These are phyloP conservation scores for Mycena albidolilacea DNA, from an alignment of 768 basidiomycete species.

Conservation along the genomic window DNA sequence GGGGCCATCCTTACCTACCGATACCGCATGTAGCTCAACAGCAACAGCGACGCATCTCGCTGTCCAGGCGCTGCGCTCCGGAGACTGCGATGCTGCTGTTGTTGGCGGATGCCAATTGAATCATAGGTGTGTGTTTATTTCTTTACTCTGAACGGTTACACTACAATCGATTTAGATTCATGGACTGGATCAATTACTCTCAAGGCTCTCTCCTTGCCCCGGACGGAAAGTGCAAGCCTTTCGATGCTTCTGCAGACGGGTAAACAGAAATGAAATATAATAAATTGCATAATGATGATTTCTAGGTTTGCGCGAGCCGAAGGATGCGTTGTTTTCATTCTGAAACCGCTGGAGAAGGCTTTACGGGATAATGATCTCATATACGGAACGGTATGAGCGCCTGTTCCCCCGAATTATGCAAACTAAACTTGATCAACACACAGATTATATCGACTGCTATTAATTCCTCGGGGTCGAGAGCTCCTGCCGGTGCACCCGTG, in stretches of 20 bases:
- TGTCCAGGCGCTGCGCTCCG: not conserved
- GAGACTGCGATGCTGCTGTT: not conserved
- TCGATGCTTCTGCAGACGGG: not conserved
- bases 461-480: not conserved
- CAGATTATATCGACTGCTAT: not conserved
- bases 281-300: not conserved
- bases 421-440: too few species aligned
- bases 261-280: not conserved
- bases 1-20: not conserved
- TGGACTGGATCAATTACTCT: too few species aligned
- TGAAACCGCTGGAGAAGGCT: not conserved
- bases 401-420: not conserved
- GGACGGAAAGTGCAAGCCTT: not conserved
- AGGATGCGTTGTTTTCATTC: not conserved
- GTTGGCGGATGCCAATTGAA: not conserved
- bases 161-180: too few species aligned
- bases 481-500: not conserved
- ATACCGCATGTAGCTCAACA: not conserved
- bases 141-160: too few species aligned
- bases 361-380: not conserved
- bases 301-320: not conserved
- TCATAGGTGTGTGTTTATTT: not conserved
- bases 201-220: too few species aligned
- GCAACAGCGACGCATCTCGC: not conserved
- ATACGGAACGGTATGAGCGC: not conserved